Conservation (phyloP, 768 basidiomycete genomes). For the Tylopilus sp. region DNA sequence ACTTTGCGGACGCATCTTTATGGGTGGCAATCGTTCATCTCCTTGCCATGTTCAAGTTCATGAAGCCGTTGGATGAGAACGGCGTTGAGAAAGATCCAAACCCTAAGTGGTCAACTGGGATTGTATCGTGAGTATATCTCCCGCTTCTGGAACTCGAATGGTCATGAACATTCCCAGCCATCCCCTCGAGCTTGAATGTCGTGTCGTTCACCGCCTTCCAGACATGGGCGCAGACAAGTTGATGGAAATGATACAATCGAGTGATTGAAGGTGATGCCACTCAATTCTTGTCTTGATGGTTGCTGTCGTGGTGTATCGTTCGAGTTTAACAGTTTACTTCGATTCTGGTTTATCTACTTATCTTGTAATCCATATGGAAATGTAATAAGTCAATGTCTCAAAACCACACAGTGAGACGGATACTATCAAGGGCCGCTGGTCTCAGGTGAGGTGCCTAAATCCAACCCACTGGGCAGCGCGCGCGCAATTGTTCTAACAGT, state of each 20-base stretch:
- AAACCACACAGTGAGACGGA: no score
- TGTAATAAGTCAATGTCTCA: neutral
- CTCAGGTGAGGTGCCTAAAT: no score
- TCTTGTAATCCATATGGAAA: neutral
- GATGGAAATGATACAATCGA: constrained; percentile 9
- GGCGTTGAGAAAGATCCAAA: constrained; percentile 25
- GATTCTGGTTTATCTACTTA: neutral
- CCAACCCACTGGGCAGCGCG: no score
- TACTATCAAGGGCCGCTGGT: no score
- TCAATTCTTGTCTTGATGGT: neutral
- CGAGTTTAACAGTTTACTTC: neutral
- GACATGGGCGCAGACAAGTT: constrained; percentile 15
- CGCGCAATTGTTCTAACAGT: no score
- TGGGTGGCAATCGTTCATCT: constrained; percentile 32
- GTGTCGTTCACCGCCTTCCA: constrained; percentile 21
- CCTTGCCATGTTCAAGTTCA: constrained; percentile 29
- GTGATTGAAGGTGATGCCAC: constrained; percentile 6
- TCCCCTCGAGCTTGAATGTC: constrained; percentile 28
- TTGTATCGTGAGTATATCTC: constrained; percentile 24
- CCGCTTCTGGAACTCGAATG: neutral
- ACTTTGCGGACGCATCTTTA: constrained; percentile 32
- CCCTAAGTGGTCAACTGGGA: constrained; percentile 28
- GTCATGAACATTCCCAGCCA: constrained; percentile 17
- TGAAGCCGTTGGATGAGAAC: constrained; percentile 26
- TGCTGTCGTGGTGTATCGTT: neutral